These are phyloP conservation scores for Hyphopichia khmerensis DNA, from an alignment of 1,139 yeast species.

Conservation along the genomic window DNA sequence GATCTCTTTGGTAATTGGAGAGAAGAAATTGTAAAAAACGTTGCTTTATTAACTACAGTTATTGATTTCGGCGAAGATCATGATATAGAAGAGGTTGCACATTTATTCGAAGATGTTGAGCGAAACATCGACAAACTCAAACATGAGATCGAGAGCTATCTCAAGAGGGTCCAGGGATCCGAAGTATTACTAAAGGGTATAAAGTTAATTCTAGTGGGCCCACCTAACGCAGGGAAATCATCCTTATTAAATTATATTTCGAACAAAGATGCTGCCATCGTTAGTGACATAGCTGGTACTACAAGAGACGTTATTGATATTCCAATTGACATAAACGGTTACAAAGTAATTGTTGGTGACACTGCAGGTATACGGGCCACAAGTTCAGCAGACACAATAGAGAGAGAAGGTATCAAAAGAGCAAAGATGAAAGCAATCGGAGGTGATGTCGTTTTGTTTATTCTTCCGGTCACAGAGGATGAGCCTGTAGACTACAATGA, in stretches of 20 bases:
- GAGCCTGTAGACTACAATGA: slow-evolving; percentile 15
- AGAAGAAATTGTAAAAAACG: slow-evolving; percentile 55
- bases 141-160: slow-evolving; percentile 46
- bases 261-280: slow-evolving; percentile 84
- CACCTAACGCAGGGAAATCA: slow-evolving; percentile 97
- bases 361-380: slow-evolving; percentile 87
- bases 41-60: slow-evolving; percentile 80
- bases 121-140: slow-evolving; percentile 39
- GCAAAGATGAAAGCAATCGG: slow-evolving; percentile 59
- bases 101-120: slow-evolving; percentile 51
- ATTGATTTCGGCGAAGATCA: slow-evolving; percentile 97
- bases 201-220: slow-evolving; percentile 73
- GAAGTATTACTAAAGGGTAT: slow-evolving; percentile 74
- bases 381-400: slow-evolving; percentile 49
- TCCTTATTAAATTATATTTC: slow-evolving; percentile 74
- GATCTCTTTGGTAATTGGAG: slow-evolving; percentile 66
- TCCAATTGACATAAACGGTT: slow-evolving; percentile 80
- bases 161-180: slow-evolving; percentile 54
- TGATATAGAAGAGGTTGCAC: slow-evolving; percentile 63
- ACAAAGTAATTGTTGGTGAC: slow-evolving; percentile 80
- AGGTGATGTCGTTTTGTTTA: slow-evolving; percentile 62
- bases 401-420: slow-evolving; percentile 76
- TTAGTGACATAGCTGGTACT: slow-evolving; percentile 90
- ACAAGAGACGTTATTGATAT: slow-evolving; percentile 88
- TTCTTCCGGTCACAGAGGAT: slow-evolving; percentile 39